Evolutionary conservation across 257 asterid genomes (phyloP), one percentile per base, ranked within the genome.

Genomic region (Marsdenia floribunda): DNA sequence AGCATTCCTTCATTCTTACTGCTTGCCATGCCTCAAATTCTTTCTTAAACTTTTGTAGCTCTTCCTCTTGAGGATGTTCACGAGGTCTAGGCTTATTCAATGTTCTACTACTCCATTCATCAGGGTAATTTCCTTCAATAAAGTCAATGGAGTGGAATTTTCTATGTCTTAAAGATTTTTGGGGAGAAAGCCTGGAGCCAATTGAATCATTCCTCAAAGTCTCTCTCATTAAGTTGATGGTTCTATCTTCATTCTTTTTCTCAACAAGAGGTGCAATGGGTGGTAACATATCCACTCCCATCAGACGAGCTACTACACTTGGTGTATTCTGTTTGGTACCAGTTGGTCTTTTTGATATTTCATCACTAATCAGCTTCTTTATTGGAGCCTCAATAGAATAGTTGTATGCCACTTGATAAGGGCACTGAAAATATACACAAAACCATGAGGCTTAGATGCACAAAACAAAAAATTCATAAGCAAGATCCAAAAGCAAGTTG

Each of bases 1-100:
- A 84, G 71, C 96, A 92, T 74, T 90, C 90, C 72, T 84, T 84
- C 59, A 92, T 85, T 60, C 98, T 85, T 68, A 87, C 88, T 54
- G 90, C 81, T 85, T 90, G 98, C 90, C 96, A 92, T 78, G 96
- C 97, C 85, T 87, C 99, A 68, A 95, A 95, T 59, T 95, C 99
- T 82, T 85, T 90, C 91, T 95, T 95, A 61, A 95, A 95, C 88
- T 88, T 95, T 83, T 90, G 96, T 35, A 95, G 85, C 82, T 95
- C 96, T 83, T 87, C 96, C 82, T 95, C 99, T 82, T 95, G 99
- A 79, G 99, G 99, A 78, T 95, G 99, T 80, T 90, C 98, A 65
- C 98, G 88, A 16, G 84, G 87, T 73, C 82, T 92, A 57, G 89
- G 90, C 87, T 82, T 94, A 76, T 80, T 79, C 78, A 21, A 70